Evolutionary conservation across 768 basidiomycete genomes (phyloP).

Genomic region (Russula lepida): DNA sequence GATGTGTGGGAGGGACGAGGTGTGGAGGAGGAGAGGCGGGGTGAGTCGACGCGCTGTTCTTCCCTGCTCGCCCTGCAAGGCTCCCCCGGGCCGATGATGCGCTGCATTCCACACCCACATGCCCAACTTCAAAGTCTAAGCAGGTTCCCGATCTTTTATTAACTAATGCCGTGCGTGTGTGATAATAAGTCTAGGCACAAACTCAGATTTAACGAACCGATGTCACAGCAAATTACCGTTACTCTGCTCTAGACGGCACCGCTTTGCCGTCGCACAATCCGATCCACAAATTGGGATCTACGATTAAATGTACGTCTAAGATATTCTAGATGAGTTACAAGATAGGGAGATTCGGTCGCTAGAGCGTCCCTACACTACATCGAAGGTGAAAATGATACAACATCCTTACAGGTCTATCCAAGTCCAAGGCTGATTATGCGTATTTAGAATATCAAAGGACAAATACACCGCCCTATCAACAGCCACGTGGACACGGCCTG

Average conservation of each 20-base stretch:
- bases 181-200: neutral
- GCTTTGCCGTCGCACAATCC: too few species aligned
- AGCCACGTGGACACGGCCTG: conserved; percentile 11
- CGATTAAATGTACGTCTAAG: neutral
- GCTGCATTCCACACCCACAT: too few species aligned
- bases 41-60: too few species aligned
- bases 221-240: neutral
- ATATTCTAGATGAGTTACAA: neutral
- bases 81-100: too few species aligned
- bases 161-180: neutral
- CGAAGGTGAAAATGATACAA: neutral
- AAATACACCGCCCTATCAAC: neutral
- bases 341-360: neutral
- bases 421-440: neutral
- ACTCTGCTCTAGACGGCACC: neutral
- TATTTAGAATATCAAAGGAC: neutral
- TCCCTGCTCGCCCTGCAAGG: too few species aligned
- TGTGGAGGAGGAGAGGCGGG: neutral
- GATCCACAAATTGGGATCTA: neutral
- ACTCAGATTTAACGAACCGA: neutral
- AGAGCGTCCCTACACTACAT: neutral
- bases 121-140: too few species aligned
- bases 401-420: neutral
- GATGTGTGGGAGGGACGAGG: neutral
- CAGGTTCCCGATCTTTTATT: neutral